Evolutionary conservation across 768 basidiomycete species (phyloP), one percentile per base, ranked within the genome.

Genomic region (Macrolepiota dolichaula): DNA sequence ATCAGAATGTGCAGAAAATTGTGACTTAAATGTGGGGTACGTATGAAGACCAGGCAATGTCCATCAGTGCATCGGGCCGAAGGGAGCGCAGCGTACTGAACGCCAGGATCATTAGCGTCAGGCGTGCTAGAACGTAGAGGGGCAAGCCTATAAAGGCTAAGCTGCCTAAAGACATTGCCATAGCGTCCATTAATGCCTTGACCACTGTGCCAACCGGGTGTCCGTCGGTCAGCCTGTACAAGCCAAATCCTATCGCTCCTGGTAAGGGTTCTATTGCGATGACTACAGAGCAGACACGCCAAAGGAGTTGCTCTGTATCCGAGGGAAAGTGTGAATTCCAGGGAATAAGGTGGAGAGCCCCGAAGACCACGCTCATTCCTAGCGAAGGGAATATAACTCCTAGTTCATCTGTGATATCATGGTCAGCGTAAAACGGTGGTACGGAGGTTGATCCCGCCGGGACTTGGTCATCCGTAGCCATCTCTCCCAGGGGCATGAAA

Each of bases 11-110:
- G 42, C 19, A 44, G 42, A 17, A 19, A 44, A 7, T 44, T 0
- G 40, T 42, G 19, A 22, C 9, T 44, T 29, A 60, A 15, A 65
- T 15, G 49, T 62, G 64, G 11, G 64, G 64, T 6, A 65, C 2
- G 49, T 59, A 59, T 3, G 40, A 35, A 5, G 57, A 51, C 64
- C 64, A 65, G 13, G 53, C 53, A 6, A 65, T 54, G 17, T 54
- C 55, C 11, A 2, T 9, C 35, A 62, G 51, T 4, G 57, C 57
- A 17, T 36, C 59, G 1, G 5, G 11, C 1, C 53, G 36, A 10
- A 62, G 57, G 17, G 37, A 7, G 3, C 57, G 51, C n/a, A 65
- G 55, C 10, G 61, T 49, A n/a, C 49, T 25, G 29, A 65, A 62
- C 0, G 64, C 61, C 11, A 65, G 53, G 12, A 40, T n/a, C 15